Base-by-base conservation (phyloP, 2,329 filamentous ascomycete species). In the Talaromyces sp. region DNA sequence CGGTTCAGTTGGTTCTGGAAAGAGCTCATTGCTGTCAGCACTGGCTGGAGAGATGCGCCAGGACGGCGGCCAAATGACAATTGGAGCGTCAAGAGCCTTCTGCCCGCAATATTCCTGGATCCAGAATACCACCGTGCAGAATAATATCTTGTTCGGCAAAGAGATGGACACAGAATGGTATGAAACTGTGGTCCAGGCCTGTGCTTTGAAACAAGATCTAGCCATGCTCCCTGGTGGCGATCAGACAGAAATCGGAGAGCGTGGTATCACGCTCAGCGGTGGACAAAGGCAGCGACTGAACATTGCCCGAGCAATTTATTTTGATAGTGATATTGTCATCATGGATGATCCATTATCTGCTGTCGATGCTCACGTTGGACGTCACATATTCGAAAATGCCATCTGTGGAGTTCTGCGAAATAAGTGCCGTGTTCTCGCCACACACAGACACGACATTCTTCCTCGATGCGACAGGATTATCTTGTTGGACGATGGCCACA, bases 141-240 rank as follows among this genome's bases (percentile, higher is more conserved):
- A 88, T 12, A 88, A 88, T 66, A 88, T 88, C n/a, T 69, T 87
- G 4, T 88, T 88, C 63, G 83, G 84, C 6, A 79, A 76, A 42
- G 78, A 81, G 42, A 83, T 82, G 53, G 82, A 88, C 61, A 72
- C 77, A 5, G 65, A 68, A 6, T 76, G 85, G 36, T 90, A 89
- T 69, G 77, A 81, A 16, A 78, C 82, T 56, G 85, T 88, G 0
- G 70, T 90, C 0, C 80, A 85, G 31, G 83, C 85, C 0, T 88
- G 85, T 67, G 83, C 82, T 2, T 74, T 88, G 5, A 72, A 78
- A 0, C 79, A 80, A 0, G 86, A 88, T 64, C 76, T 88, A 3
- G 76, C 78, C 4, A 78, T 73, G 9, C 82, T 88, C 63, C 78
- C 80, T 28, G 77, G 81, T 8, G 84, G 84, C 34, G 86, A 88